A percentile compares a stretch with the other conserved stretches of the same genome.
phyloP scores from a whole-genome alignment of 805 yeast genomes.

The Candida silvicultrix region DNA sequence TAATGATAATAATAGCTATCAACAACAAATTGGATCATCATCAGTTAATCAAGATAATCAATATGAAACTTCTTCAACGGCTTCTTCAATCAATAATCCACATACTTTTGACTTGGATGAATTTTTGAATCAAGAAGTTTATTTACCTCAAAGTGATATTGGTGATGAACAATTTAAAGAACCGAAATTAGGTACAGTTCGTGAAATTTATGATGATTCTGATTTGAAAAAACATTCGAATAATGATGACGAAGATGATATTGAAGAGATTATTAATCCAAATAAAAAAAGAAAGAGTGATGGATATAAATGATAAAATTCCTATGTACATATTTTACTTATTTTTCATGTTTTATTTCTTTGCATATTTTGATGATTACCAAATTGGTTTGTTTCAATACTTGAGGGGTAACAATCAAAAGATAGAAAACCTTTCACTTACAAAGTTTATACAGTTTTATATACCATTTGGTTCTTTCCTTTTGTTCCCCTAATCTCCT shows the following conservation, averaged over 20 bases:
- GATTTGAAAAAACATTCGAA: neutral
- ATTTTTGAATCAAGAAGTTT: slow-evolving; percentile 11
- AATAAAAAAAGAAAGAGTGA: slow-evolving; percentile 4
- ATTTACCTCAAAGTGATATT: neutral
- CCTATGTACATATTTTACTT: too few species aligned
- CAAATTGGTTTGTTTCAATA: too few species aligned
- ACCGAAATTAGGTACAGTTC: neutral
- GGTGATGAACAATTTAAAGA: slow-evolving; percentile 5
- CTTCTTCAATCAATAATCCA: neutral
- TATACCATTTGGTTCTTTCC: too few species aligned
- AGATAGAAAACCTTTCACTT: too few species aligned
- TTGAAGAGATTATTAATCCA: slow-evolving; percentile 8
- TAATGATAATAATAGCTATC: neutral
- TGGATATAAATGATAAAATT: neutral
- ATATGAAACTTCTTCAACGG: neutral
- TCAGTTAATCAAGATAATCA: neutral
- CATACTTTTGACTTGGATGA: slow-evolving; percentile 19
- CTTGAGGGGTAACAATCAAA: too few species aligned
- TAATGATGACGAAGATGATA: slow-evolving; percentile 2
- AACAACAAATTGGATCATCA: neutral
- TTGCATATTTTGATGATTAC: too few species aligned
- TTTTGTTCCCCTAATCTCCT: too few species aligned
- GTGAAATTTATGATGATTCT: neutral
- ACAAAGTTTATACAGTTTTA: too few species aligned
- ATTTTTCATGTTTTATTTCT: too few species aligned